A percentile compares a stretch with the other conserved stretches of the same genome.
Conservation (phyloP, 140 eudicot species). For the Erigeron philadelphicus region DNA sequence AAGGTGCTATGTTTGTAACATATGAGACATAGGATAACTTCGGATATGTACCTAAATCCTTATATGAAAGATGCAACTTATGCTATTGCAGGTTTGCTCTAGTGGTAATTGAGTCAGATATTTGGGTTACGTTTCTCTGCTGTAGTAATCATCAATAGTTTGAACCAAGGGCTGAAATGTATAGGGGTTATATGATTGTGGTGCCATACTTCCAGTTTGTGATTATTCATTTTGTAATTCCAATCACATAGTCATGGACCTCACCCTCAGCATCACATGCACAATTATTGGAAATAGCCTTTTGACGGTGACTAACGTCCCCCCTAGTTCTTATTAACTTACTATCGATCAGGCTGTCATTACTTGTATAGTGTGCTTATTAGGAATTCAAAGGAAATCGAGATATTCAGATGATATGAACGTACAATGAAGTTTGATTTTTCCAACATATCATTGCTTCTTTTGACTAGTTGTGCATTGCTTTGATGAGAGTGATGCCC, state of each 20-base stretch:
- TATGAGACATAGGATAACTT: background rate
- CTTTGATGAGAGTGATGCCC: constrained; percentile 18
- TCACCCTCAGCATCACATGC: background rate
- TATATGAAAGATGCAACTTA: constrained; percentile 3
- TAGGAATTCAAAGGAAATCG: constrained; percentile 5
- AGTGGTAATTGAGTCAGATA: background rate
- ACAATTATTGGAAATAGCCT: constrained; percentile 13
- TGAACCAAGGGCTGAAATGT: constrained; percentile 8
- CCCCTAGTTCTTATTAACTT: constrained; percentile 13
- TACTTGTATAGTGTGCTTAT: constrained; percentile 5
- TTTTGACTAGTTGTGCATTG: constrained; percentile 12
- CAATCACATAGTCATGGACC: constrained; percentile 11
- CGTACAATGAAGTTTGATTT: background rate
- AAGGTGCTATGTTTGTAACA: background rate
- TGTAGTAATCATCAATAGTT: background rate
- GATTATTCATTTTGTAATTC: background rate
- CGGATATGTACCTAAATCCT: background rate
- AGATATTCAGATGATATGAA: constrained; percentile 1
- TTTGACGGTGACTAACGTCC: background rate
- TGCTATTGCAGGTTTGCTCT: constrained; percentile 10
- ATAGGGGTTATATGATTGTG: constrained; percentile 6
- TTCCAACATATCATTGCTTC: background rate
- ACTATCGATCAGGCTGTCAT: background rate
- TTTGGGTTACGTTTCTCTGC: constrained; percentile 8
- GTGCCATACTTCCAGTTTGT: constrained; percentile 8